Evolutionary conservation across 768 basidiomycete species (phyloP).

Genomic region (Trametes gibbosa): DNA sequence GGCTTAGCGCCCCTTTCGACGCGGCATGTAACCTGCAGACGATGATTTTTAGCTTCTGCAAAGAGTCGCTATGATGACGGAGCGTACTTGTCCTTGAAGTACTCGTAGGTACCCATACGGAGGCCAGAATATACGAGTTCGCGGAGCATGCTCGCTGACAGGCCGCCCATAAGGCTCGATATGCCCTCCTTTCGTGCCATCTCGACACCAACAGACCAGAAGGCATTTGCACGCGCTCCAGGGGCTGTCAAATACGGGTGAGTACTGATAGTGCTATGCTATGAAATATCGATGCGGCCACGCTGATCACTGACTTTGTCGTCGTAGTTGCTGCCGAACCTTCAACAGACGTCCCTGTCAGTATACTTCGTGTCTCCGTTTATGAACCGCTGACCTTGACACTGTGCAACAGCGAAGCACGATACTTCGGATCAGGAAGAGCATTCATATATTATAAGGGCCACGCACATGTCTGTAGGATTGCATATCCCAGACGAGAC

Average conservation of each 20-base stretch:
- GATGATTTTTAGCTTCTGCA: not conserved
- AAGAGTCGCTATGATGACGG: no score
- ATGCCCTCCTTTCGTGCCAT: conserved; percentile 35
- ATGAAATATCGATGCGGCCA: no score
- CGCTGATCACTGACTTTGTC: no score
- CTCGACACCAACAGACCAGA: conserved; percentile 34
- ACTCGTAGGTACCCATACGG: conserved; percentile 37
- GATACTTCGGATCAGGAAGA: not conserved
- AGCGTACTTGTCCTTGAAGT: conserved; percentile 36
- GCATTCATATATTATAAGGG: no score
- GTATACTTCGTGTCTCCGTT: not conserved
- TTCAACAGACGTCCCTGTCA: conserved; percentile 8
- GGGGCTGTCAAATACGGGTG: conserved; percentile 20
- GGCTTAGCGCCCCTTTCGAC: conserved; percentile 27
- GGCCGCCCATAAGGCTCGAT: conserved; percentile 31
- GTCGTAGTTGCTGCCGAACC: conserved; percentile 35
- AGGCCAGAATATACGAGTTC: conserved; percentile 37
- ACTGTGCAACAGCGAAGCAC: not conserved
- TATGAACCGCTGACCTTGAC: conserved; percentile 24
- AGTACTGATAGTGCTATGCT: no score
- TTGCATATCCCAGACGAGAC: conserved; percentile 34
- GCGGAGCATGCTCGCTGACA: conserved; percentile 35
- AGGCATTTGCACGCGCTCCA: conserved; percentile 28
- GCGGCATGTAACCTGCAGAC: conserved; percentile 23
- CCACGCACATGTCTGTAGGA: conserved; percentile 34